Base-by-base conservation (phyloP, 768 basidiomycete species). In the Paxillus rubicundulus region DNA sequence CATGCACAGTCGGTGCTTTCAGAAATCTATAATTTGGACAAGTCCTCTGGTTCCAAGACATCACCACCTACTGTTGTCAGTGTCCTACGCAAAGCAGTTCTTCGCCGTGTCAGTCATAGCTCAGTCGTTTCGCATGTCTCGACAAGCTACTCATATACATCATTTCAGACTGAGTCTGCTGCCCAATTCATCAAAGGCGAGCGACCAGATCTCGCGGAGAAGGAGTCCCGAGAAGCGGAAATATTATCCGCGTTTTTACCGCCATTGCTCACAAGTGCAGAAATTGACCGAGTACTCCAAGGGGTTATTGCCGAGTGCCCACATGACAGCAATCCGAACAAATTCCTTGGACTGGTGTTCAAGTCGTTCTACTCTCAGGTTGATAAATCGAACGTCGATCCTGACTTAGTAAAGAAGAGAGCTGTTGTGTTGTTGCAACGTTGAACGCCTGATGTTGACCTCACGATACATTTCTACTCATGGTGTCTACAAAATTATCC, bases 11-110 rank as follows among this genome's bases (percentile, higher is more conserved):
- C 85, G 21, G 77, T 87, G 30, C 74, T 89, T 16, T 76, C 87
- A 9, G 87, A 89, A 52, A 75, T 89, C 2, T 82, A 88, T 57
- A 75, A 79, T 9, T 76, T 81, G 33, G 87, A 88, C 69, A 89
- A 89, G 67, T 63, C 66, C 7, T 66, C 77, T 24, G 63, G 71
- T 24, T 71, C 73, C 39, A 71, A 73, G 27, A 59, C 83, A 10
- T 56, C 77, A n/a, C 70, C 80, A 5, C 73, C 84, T 5, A 69
- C 71, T 33, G 76, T 86, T 38, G 66, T 79, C 24, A 61, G 67
- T 39, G 76, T 88, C 54, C 51, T 89, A 40, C 78, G 81, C 18
- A 87, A 82, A 69, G 82, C 82, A 14, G 70, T 74, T 46, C 61
- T 72, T 51, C 79, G 80, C 52, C 79, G 86, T 47, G 87, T 89